Conservation (phyloP, 2,329 filamentous ascomycete species). For the Simplicillium sp. region DNA sequence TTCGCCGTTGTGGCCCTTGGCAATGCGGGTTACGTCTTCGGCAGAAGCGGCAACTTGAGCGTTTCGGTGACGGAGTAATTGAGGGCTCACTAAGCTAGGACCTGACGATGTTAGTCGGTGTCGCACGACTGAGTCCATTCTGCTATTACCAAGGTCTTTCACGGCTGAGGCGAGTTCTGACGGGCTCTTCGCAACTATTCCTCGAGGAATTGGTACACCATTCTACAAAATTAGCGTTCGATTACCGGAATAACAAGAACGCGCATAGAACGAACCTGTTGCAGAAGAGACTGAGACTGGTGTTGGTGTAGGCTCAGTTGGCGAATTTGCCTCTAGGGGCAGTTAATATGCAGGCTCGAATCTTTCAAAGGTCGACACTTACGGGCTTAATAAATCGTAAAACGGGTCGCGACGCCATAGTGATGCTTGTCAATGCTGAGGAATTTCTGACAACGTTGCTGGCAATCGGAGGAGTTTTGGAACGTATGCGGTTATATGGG, state of each 20-base stretch:
- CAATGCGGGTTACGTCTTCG: conserved; percentile 1
- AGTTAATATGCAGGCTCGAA: no score
- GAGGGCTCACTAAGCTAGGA: conserved; percentile 16
- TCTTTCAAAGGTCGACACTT: no score
- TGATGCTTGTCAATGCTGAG: no score
- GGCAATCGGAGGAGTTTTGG: no score
- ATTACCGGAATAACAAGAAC: no score
- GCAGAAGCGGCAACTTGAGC: conserved; percentile 10
- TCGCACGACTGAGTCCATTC: no score
- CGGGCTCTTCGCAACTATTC: conserved; percentile 10
- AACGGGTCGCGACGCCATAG: no score
- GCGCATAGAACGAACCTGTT: conserved; percentile 9
- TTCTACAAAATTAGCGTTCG: conserved; percentile 11
- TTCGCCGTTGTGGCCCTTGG: conserved; percentile 13
- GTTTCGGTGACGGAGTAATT: conserved; percentile 10
- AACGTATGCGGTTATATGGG: no score
- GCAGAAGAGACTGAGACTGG: conserved; percentile 17
- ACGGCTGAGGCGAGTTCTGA: conserved; percentile 12
- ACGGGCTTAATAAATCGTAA: no score
- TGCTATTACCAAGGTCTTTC: conserved; percentile 13
- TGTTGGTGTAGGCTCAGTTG: conserved; percentile 17
- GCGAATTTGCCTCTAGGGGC: conserved; percentile 3
- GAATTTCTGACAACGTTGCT: no score
- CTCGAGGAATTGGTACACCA: conserved; percentile 14
- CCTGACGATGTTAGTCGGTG: no score